Evolutionary conservation across 352 stramenopile species (phyloP), one percentile per base, ranked within the genome.

Genomic region (Phytophthora tentaculata): DNA sequence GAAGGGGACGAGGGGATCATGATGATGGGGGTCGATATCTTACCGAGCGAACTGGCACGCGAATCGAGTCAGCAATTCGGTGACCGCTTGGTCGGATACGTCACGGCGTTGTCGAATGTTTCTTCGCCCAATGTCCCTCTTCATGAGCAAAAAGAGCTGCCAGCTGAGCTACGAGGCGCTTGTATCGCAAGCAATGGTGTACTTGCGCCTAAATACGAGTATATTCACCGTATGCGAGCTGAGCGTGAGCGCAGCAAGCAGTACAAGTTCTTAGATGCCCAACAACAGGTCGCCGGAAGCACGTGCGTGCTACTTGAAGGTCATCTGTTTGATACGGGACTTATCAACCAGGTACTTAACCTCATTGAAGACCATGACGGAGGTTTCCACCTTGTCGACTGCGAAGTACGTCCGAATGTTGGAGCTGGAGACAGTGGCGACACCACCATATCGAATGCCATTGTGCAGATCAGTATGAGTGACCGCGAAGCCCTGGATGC

Each of bases 321-420:
- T 2, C 96, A 99, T 72, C 79, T 99, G 37, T 99, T 99, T 73
- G 97, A 99, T 84, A 98, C 89, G 10, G 93, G 94, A 24, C 74
- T 99, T 22, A 98, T 99, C 73, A 99, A 99, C 74, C 88, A 98
- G 64, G 77, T 98, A 8, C 77, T 99, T 13, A 96, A 99, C 77
- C 80, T 98, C 14, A 93, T 99, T 58, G 96, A 99, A 64, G 72
- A 86, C 17, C 81, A 95, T 62, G 74, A 76, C 22, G 95, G 92
- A 56, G 80, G 84, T 1, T 98, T 98, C 67, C 78, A 96, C 72
- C 87, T 99, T 54, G 79, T 96, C 26, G 86, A 98, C 54, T 98
- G 94, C 61, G 78, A 94, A 70, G 92, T 98, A 13, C 86, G 83
- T 35, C 84, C 85, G 17, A 96, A 97, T 74, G 86, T 89, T 60